Evolutionary conservation across 495 filamentous ascomycete genomes (phyloP).

Genomic region (Aspergillus ostianus): DNA sequence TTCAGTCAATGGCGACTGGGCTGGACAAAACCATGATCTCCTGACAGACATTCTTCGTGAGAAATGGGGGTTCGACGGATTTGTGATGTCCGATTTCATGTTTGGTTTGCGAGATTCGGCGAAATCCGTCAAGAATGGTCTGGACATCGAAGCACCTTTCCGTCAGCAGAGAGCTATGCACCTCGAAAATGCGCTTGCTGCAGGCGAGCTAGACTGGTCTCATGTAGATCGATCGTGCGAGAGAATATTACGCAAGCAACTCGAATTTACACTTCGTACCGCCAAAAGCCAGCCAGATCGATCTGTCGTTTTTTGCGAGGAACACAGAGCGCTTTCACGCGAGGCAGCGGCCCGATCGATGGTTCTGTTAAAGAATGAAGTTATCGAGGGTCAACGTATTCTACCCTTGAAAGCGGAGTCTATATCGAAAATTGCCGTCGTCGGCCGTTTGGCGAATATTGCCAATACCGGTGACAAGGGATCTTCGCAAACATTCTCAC

Average conservation of each 20-base stretch:
- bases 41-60: slow-evolving; percentile 15
- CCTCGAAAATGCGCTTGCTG: slow-evolving; percentile 5
- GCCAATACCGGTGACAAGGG: slow-evolving; percentile 21
- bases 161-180: slow-evolving; percentile 12
- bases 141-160: slow-evolving; percentile 26
- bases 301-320: slow-evolving; percentile 32
- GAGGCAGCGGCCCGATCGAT: slow-evolving; percentile 54
- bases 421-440: slow-evolving; percentile 12
- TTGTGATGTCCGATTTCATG: slow-evolving; percentile 20
- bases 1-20: slow-evolving; percentile 22
- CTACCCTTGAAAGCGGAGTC: slow-evolving; percentile 12
- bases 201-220: slow-evolving; percentile 12
- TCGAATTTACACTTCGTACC: slow-evolving; percentile 5
- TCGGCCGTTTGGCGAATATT: slow-evolving; percentile 17
- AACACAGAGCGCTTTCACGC: slow-evolving; percentile 39
- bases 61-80: slow-evolving; percentile 17
- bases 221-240: slow-evolving; percentile 6
- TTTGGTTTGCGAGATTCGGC: slow-evolving; percentile 20
- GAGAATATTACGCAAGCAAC: slow-evolving; percentile 10
- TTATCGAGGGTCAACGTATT: slow-evolving; percentile 1
- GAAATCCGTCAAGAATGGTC: slow-evolving; percentile 14
- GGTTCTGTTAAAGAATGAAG: slow-evolving; percentile 56
- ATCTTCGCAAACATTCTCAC: slow-evolving; percentile 18
- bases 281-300: slow-evolving; percentile 50
- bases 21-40: slow-evolving; percentile 12